Percentiles rank a stretch among this genome's conserved stretches.
Conservation (phyloP, 2,329 filamentous ascomycete species). For the Cladosporium sp. region DNA sequence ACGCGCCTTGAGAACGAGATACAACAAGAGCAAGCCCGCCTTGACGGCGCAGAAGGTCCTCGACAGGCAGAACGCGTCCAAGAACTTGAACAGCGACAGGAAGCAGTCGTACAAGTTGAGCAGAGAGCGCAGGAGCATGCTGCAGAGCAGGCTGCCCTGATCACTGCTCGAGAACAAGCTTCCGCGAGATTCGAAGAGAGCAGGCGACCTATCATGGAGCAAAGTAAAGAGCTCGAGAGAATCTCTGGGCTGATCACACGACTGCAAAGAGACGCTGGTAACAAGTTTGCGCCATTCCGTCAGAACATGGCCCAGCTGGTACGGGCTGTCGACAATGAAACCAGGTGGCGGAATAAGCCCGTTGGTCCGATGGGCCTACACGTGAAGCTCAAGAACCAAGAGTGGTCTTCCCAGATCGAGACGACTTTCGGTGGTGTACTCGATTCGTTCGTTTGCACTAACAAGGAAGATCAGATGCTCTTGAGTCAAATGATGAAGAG, state of each 20-base stretch:
- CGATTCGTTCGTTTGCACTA: slow-evolving; percentile 76
- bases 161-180: slow-evolving; percentile 29
- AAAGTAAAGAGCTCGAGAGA: slow-evolving; percentile 28
- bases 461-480: slow-evolving; percentile 67
- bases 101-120: slow-evolving; percentile 44
- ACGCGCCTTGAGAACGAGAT: slow-evolving; percentile 44
- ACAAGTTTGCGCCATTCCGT: slow-evolving; percentile 62
- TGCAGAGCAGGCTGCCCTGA: slow-evolving; percentile 32
- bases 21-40: slow-evolving; percentile 53
- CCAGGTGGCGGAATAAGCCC: slow-evolving; percentile 65
- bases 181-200: slow-evolving; percentile 17
- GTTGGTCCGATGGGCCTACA: slow-evolving; percentile 80
- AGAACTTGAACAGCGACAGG: slow-evolving; percentile 48
- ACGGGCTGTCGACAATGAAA: slow-evolving; percentile 64
- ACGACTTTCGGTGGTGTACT: slow-evolving; percentile 66
- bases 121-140: slow-evolving; percentile 31
- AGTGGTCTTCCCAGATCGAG: slow-evolving; percentile 82
- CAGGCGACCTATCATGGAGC: slow-evolving; percentile 21
- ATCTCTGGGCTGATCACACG: slow-evolving; percentile 49
- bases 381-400: slow-evolving; percentile 69
- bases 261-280: slow-evolving; percentile 55
- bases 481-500: slow-evolving; percentile 63
- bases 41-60: slow-evolving; percentile 63
- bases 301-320: slow-evolving; percentile 60
- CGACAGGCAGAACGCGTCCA: slow-evolving; percentile 59